phyloP scores from a whole-genome alignment of 1,284 basidiomycete genomes.

The Ustilago cynodontis region DNA sequence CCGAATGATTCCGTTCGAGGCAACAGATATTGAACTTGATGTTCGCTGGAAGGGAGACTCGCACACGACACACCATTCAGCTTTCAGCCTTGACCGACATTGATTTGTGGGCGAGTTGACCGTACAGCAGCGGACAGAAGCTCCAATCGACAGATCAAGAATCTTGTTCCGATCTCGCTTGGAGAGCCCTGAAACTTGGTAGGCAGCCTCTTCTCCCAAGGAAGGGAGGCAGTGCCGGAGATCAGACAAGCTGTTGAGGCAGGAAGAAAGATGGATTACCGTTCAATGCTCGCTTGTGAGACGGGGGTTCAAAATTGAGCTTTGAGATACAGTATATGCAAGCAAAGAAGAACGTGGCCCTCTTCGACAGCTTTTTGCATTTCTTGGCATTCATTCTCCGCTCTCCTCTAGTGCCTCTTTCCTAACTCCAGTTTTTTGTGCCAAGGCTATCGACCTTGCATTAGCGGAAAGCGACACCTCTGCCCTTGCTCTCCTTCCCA shows the following conservation, averaged over 20 bases:
- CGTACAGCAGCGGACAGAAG: too few relatives aligned
- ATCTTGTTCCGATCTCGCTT: too few relatives aligned
- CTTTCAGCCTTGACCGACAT: too few relatives aligned
- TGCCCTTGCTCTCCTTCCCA: neutral
- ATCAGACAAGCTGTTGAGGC: too few relatives aligned
- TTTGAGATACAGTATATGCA: neutral
- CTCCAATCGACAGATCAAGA: too few relatives aligned
- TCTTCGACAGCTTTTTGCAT: conserved; percentile 27
- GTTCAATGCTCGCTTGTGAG: neutral
- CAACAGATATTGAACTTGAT: neutral
- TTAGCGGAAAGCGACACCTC: neutral
- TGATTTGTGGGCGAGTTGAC: too few relatives aligned
- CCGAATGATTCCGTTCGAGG: neutral
- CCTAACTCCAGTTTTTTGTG: too few relatives aligned
- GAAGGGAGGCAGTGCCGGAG: neutral
- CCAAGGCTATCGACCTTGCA: neutral
- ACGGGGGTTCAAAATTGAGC: too few relatives aligned
- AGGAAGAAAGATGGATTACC: neutral
- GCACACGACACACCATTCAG: too few relatives aligned
- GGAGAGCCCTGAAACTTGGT: neutral
- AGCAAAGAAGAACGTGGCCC: conserved; percentile 24
- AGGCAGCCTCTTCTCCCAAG: neutral
- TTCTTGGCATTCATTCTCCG: conserved; percentile 21
- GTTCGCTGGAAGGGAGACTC: too few relatives aligned
- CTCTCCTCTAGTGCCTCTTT: neutral